Evolutionary conservation across 768 basidiomycete species (phyloP).

Genomic region (Cystobasidium tubakii): DNA sequence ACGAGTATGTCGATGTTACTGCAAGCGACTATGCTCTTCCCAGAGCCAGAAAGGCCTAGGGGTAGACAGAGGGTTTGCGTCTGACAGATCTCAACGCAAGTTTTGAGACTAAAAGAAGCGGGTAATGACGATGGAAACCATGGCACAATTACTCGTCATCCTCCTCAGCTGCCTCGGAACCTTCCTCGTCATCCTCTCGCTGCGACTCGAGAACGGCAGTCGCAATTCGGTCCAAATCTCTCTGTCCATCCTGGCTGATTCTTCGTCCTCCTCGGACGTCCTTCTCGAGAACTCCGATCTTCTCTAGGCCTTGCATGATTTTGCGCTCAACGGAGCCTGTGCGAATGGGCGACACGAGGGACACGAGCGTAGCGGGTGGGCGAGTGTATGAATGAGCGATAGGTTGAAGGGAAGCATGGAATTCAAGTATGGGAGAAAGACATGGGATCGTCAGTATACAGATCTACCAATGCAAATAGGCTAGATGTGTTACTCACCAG

Average conservation of each 20-base stretch:
- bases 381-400: neutral
- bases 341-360: neutral
- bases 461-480: too few relatives aligned
- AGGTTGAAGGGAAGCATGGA: too few relatives aligned
- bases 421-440: too few relatives aligned
- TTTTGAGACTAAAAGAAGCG: too few relatives aligned
- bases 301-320: slow-evolving; percentile 93
- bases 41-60: too few relatives aligned
- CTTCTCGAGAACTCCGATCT: slow-evolving; percentile 95
- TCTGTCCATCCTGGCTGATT: slow-evolving; percentile 93
- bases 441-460: too few relatives aligned
- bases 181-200: slow-evolving; percentile 36
- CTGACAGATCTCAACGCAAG: too few relatives aligned
- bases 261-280: slow-evolving; percentile 82
- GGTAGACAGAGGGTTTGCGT: too few relatives aligned
- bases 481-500: too few relatives aligned
- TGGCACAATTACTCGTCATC: slow-evolving; percentile 32
- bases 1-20: too few relatives aligned
- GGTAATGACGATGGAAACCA: too few relatives aligned
- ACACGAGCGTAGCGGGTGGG: neutral
- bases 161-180: slow-evolving; percentile 32
- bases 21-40: too few relatives aligned
- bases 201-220: slow-evolving; percentile 63
- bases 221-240: slow-evolving; percentile 89
- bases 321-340: slow-evolving; percentile 78